These are phyloP conservation scores for Cnidoscolus chayamansa DNA, from an alignment of 441 rosid species.

Conservation along the genomic window DNA sequence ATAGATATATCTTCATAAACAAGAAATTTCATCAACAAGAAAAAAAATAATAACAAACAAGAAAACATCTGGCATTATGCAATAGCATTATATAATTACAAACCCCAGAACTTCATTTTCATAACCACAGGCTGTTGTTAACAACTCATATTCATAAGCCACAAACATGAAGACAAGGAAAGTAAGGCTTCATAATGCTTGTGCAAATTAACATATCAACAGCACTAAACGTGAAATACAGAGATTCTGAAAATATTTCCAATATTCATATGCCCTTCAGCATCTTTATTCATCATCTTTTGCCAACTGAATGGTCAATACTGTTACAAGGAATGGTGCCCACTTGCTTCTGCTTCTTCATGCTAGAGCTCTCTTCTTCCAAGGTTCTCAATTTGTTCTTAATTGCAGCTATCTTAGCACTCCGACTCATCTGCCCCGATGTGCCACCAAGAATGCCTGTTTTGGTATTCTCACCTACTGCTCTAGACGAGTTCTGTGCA, in stretches of 20 bases:
- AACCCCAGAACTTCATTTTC: not conserved
- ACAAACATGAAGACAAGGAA: not conserved
- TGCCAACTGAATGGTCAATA: conserved; percentile 1
- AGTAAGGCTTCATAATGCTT: not conserved
- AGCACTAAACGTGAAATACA: not conserved
- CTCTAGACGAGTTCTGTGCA: conserved; percentile 34
- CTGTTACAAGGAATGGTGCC: conserved; percentile 12
- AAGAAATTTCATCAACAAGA: no score
- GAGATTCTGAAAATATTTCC: not conserved
- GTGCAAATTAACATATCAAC: not conserved
- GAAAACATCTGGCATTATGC: not conserved
- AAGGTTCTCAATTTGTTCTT: conserved; percentile 79
- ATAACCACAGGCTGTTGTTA: not conserved
- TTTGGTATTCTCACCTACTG: conserved; percentile 37
- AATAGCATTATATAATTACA: not conserved
- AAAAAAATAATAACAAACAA: not conserved
- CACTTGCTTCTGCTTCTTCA: conserved; percentile 62
- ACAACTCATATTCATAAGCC: not conserved
- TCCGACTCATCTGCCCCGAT: conserved; percentile 54
- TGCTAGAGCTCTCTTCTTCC: conserved; percentile 52
- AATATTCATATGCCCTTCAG: not conserved
- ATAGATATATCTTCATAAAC: not conserved
- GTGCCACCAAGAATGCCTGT: conserved; percentile 36
- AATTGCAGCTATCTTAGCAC: conserved; percentile 73
- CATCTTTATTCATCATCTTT: conserved; percentile 1